Evolutionary conservation across 1,284 basidiomycete species (phyloP).

Genomic region (Austroboletus novae-zelandiae): DNA sequence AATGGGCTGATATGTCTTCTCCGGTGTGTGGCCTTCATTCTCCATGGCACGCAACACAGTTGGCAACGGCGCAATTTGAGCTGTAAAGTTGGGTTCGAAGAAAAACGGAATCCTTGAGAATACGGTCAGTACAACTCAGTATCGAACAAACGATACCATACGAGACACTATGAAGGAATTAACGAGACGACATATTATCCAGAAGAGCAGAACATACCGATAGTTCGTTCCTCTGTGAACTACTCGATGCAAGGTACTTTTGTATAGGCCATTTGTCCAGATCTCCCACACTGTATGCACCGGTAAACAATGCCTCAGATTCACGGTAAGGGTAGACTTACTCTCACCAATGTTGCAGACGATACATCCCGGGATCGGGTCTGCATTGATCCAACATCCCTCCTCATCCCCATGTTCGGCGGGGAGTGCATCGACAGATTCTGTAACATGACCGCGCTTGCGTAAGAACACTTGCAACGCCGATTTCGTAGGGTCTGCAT

Average conservation of each 20-base stretch:
- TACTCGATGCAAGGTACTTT: constrained; percentile 75
- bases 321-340: constrained; percentile 35
- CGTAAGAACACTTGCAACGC: constrained; percentile 79
- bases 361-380: constrained; percentile 74
- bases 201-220: constrained; percentile 42
- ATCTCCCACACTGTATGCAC: constrained; percentile 71
- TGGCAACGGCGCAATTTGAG: constrained; percentile 57
- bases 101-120: constrained; percentile 72
- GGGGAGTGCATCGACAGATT: constrained; percentile 40
- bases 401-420: constrained; percentile 51
- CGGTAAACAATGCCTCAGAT: too few species aligned
- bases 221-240: constrained; percentile 71
- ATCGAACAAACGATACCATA: constrained; percentile 16
- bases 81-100: constrained; percentile 80
- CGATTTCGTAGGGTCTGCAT: constrained; percentile 72
- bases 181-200: background rate
- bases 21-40: constrained; percentile 19
- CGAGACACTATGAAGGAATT: constrained; percentile 49
- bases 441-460: constrained; percentile 38
- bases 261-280: constrained; percentile 81
- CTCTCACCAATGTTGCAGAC: constrained; percentile 86
- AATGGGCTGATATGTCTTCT: constrained; percentile 43
- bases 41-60: constrained; percentile 47
- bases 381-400: constrained; percentile 75
- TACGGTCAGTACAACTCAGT: constrained; percentile 3